Conservation (phyloP, 371 early-diverging fungal genomes). For the Circinella umbellata region DNA sequence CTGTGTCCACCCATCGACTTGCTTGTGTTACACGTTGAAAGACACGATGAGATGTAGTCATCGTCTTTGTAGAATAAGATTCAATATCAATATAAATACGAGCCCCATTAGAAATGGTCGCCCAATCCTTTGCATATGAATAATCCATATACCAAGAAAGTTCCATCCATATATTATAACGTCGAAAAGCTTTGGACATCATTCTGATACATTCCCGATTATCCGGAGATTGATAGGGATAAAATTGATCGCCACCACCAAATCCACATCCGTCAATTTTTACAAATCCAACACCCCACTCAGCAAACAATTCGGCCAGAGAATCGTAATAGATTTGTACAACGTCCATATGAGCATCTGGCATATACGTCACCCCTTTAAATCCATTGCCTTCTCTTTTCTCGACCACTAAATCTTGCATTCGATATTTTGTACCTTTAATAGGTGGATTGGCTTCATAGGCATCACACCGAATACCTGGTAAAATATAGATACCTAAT, state of each 20-base stretch:
- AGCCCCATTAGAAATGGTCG: conserved; percentile 38
- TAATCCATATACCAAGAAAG: conserved; percentile 51
- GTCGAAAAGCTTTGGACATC: conserved; percentile 38
- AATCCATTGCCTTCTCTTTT: conserved; percentile 48
- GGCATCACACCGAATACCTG: conserved; percentile 48
- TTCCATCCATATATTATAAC: conserved; percentile 42
- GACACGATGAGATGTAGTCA: conserved; percentile 49
- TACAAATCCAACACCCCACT: conserved; percentile 43
- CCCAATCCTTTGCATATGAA: conserved; percentile 44
- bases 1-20: conserved; percentile 34
- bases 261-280: conserved; percentile 53
- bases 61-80: conserved; percentile 42
- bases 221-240: conserved; percentile 35
- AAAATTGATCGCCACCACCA: conserved; percentile 31
- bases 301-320: conserved; percentile 39
- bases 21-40: conserved; percentile 45
- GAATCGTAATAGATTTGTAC: conserved; percentile 44
- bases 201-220: conserved; percentile 36
- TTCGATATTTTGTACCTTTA: conserved; percentile 19
- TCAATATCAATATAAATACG: conserved; percentile 50
- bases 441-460: conserved; percentile 25
- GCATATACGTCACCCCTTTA: conserved; percentile 42
- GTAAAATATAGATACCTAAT: conserved; percentile 46
- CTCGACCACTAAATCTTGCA: conserved; percentile 30
- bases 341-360: conserved; percentile 37